Evolutionary conservation across 2,329 filamentous ascomycete genomes (phyloP).

Genomic region (Pyrenophora tritici-repentis): DNA sequence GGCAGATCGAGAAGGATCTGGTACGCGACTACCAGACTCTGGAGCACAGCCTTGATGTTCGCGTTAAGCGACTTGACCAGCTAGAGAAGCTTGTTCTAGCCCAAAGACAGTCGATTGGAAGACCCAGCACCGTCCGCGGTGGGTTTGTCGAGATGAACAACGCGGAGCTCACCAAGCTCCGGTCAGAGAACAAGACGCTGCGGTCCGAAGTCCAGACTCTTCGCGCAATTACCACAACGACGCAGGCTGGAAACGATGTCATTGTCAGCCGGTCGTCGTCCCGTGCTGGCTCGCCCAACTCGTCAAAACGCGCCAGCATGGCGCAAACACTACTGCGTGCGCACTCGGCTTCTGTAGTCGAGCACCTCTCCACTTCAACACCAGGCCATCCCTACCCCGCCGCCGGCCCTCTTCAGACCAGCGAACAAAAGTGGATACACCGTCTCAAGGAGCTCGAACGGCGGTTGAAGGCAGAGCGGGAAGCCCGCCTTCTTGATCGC

Average conservation of each 20-base stretch:
- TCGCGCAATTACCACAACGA: conserved; percentile 47
- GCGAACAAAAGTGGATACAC: conserved; percentile 81
- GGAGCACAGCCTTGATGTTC: conserved; percentile 77
- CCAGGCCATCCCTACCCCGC: conserved; percentile 41
- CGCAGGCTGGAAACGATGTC: conserved; percentile 27
- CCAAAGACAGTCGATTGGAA: conserved; percentile 45
- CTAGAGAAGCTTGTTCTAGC: conserved; percentile 74
- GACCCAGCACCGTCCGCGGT: conserved; percentile 47
- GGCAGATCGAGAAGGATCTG: conserved; percentile 85
- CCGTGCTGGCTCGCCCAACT: conserved; percentile 35
- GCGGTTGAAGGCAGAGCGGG: conserved; percentile 85
- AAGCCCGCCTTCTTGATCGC: conserved; percentile 82
- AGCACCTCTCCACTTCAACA: conserved; percentile 44
- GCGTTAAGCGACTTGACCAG: conserved; percentile 83
- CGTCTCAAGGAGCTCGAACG: conserved; percentile 85
- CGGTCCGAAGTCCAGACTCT: conserved; percentile 71
- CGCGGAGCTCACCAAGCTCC: conserved; percentile 63
- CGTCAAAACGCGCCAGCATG: conserved; percentile 51
- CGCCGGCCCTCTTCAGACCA: conserved; percentile 50
- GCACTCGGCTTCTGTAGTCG: conserved; percentile 58
- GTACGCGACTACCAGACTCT: conserved; percentile 87
- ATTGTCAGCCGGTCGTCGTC: conserved; percentile 34
- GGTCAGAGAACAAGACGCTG: conserved; percentile 64
- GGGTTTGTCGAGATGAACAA: conserved; percentile 47
- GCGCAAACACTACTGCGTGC: conserved; percentile 61